Percentiles rank a stretch among this genome's conserved stretches.
Conservation (phyloP, 805 yeast species). For the Lipomyces sp. region DNA sequence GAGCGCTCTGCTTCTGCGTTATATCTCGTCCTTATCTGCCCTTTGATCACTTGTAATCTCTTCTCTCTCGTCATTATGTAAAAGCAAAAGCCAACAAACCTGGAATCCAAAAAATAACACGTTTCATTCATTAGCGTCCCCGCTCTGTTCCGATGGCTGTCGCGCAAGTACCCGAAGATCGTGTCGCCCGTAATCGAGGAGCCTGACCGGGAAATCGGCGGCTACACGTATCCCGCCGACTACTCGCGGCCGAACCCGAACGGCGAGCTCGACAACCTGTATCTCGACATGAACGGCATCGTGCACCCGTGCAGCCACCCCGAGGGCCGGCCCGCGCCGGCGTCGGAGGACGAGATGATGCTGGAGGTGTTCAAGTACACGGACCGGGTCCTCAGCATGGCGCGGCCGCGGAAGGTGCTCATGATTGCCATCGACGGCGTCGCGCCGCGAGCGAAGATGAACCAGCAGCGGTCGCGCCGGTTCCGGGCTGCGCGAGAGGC, state of each 20-base stretch:
- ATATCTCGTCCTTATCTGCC: too few species aligned
- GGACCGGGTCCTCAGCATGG: slow-evolving; percentile 86
- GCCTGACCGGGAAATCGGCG: slow-evolving; percentile 52
- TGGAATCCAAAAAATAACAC: slow-evolving; percentile 2
- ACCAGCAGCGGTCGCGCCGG: slow-evolving; percentile 92
- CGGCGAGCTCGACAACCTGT: slow-evolving; percentile 91
- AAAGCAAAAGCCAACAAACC: not conserved
- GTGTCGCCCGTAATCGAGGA: slow-evolving; percentile 87
- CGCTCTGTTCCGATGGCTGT: slow-evolving; percentile 94
- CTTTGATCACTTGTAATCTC: not conserved
- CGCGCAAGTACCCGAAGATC: slow-evolving; percentile 88
- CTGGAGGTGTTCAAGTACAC: slow-evolving; percentile 89
- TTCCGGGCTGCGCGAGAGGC: slow-evolving; percentile 92
- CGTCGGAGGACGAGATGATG: slow-evolving; percentile 95
- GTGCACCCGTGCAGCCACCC: slow-evolving; percentile 99
- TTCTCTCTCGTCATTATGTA: slow-evolving; percentile 8
- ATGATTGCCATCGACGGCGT: slow-evolving; percentile 99
- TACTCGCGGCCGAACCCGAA: slow-evolving; percentile 82
- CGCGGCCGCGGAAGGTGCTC: slow-evolving; percentile 87
- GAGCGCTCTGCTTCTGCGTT: too few species aligned
- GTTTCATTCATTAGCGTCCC: slow-evolving; percentile 62
- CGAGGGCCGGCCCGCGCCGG: slow-evolving; percentile 93
- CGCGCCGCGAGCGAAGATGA: slow-evolving; percentile 98
- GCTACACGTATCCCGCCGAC: slow-evolving; percentile 58
- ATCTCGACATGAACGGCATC: slow-evolving; percentile 97